A percentile compares a stretch with the other conserved stretches of the same genome.
Conservation (phyloP, 2,329 filamentous ascomycete genomes). For the Leptosphaerulina australis region DNA sequence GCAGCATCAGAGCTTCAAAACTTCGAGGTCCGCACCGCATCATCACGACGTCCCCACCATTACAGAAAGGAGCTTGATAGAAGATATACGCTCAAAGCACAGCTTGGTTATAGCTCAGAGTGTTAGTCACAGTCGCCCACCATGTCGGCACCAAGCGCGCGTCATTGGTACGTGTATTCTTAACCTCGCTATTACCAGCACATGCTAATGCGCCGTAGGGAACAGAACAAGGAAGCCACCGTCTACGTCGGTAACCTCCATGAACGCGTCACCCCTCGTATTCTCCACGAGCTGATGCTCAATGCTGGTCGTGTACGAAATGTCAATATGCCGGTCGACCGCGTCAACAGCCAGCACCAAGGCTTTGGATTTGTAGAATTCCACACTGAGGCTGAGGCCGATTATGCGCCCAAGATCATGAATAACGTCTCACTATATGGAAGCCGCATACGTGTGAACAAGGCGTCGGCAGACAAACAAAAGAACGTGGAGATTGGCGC, state of each 20-base stretch:
- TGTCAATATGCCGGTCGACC: conserved; percentile 96
- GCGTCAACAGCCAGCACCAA: conserved; percentile 94
- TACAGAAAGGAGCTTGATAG: too few relatives aligned
- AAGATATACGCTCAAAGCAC: too few relatives aligned
- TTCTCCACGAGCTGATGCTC: conserved; percentile 97
- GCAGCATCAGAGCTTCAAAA: conserved; percentile 29
- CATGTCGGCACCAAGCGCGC: conserved; percentile 67
- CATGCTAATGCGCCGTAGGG: conserved; percentile 39
- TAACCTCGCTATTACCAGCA: neutral
- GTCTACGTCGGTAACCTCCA: conserved; percentile 99
- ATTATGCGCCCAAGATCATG: conserved; percentile 96
- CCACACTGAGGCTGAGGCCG: conserved; percentile 90
- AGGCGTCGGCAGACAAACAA: conserved; percentile 90
- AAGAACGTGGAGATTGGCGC: conserved; percentile 92
- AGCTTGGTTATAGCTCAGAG: too few relatives aligned
- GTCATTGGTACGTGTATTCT: conserved; percentile 69
- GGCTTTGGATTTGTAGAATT: conserved; percentile 99
- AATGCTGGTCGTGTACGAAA: conserved; percentile 97
- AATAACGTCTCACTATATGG: conserved; percentile 93
- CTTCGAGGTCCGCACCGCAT: conserved; percentile 18
- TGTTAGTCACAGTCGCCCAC: conserved; percentile 16
- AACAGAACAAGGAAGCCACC: conserved; percentile 97
- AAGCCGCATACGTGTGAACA: conserved; percentile 96
- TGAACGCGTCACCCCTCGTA: conserved; percentile 86
- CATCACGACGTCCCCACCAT: too few relatives aligned